Evolutionary conservation across 163 green algal genomes (phyloP).

Genomic region (Prototheca stagnorum): DNA sequence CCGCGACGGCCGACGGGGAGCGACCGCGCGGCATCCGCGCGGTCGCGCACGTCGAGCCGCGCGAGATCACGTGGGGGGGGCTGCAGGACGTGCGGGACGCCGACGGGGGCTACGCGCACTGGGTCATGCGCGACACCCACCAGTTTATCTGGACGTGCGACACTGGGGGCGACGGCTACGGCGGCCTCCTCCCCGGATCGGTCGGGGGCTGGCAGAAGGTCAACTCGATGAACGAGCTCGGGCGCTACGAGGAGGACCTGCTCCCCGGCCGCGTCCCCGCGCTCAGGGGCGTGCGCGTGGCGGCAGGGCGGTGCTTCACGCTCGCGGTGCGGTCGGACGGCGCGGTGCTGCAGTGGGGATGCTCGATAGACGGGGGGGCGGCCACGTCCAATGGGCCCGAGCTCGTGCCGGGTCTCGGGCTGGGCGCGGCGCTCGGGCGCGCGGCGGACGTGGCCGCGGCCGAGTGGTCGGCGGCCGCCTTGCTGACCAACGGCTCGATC

Average conservation of each 20-base stretch:
- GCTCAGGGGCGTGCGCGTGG: not conserved
- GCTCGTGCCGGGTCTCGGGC: too few relatives aligned
- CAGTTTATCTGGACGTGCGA: not conserved
- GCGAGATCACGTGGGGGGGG: too few relatives aligned
- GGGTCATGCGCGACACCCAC: not conserved
- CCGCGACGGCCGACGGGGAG: not conserved
- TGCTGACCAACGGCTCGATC: too few relatives aligned
- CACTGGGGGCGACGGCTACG: not conserved
- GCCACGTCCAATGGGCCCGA: too few relatives aligned
- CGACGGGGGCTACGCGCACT: not conserved
- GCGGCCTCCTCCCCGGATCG: not conserved
- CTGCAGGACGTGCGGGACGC: not conserved
- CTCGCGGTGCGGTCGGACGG: not conserved
- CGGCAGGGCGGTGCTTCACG: not conserved
- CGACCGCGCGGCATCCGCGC: not conserved
- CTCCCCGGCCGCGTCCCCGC: not conserved
- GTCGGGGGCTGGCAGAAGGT: not conserved
- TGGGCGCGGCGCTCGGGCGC: too few relatives aligned
- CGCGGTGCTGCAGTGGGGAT: not conserved
- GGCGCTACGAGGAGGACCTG: not conserved
- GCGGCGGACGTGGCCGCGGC: too few relatives aligned
- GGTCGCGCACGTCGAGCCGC: too few relatives aligned
- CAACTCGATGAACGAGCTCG: not conserved
- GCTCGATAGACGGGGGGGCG: too few relatives aligned
- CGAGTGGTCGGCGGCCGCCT: too few relatives aligned